Conservation (phyloP, 2,329 filamentous ascomycete species). For the Cladophialophora carrionii region DNA sequence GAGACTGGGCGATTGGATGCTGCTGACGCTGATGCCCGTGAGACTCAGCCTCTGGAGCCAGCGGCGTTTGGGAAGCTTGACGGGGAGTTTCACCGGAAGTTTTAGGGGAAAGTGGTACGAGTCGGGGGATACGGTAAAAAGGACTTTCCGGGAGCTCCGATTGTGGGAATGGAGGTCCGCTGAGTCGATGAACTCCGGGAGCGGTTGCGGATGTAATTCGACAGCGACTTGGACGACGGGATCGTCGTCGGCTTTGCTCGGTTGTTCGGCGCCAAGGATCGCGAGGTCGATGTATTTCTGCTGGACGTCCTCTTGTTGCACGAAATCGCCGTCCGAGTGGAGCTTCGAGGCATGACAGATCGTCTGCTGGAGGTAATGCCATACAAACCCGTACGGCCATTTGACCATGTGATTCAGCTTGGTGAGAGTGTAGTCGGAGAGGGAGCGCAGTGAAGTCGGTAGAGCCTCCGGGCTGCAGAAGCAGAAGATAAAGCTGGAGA, state of each 20-base stretch:
- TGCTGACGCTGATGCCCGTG: not conserved
- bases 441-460: not conserved
- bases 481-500: slow-evolving; percentile 9
- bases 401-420: not conserved
- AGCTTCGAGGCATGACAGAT: slow-evolving; percentile 1
- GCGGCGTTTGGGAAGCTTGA: not conserved
- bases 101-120: not conserved
- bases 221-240: not conserved
- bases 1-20: not conserved
- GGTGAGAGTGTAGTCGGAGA: not conserved
- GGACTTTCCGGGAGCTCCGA: not conserved
- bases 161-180: not conserved
- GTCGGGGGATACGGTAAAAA: not conserved
- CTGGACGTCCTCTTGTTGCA: slow-evolving; percentile 1
- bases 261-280: not conserved
- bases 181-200: slow-evolving; percentile 1
- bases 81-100: not conserved
- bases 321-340: not conserved
- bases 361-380: slow-evolving; percentile 6
- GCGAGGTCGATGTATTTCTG: not conserved
- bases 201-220: slow-evolving; percentile 7
- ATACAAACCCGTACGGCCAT: slow-evolving; percentile 7
- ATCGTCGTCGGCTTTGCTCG: not conserved
- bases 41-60: slow-evolving; percentile 9
- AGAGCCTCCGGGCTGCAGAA: slow-evolving; percentile 5